These are phyloP conservation scores for Taiozyma sp. DNA, from an alignment of 1,139 yeast genomes.

Conservation along the genomic window DNA sequence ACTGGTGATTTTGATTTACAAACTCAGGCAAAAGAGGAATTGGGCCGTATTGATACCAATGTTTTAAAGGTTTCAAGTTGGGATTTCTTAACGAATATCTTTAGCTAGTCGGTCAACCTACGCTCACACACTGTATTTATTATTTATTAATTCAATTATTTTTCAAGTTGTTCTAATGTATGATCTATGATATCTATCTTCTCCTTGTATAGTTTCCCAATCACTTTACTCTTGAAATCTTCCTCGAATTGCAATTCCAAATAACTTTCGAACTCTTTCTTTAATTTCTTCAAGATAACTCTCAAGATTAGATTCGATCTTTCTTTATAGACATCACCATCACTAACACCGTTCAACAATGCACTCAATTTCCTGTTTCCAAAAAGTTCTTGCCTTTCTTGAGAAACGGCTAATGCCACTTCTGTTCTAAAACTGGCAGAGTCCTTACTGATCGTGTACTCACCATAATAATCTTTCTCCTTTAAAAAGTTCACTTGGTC, in stretches of 20 bases:
- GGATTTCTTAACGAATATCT: slow-evolving; percentile 3
- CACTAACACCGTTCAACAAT: slow-evolving; percentile 36
- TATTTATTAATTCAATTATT: not conserved
- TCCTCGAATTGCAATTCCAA: slow-evolving; percentile 16
- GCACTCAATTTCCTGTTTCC: slow-evolving; percentile 23
- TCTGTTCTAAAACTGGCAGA: slow-evolving; percentile 69
- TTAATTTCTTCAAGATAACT: slow-evolving; percentile 32
- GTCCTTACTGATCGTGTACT: slow-evolving; percentile 55
- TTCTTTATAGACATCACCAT: slow-evolving; percentile 37
- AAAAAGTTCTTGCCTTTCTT: slow-evolving; percentile 33
- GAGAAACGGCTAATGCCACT: slow-evolving; percentile 65
- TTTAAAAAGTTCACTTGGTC: slow-evolving; percentile 43
- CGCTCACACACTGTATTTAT: not conserved
- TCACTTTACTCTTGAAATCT: slow-evolving; percentile 9
- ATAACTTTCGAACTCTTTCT: slow-evolving; percentile 24
- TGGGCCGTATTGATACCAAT: slow-evolving; percentile 4
- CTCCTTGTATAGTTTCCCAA: slow-evolving; percentile 17
- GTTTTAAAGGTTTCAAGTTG: slow-evolving; percentile 2
- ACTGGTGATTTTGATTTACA: slow-evolving; percentile 11
- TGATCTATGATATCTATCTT: slow-evolving; percentile 18
- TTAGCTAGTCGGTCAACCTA: not conserved
- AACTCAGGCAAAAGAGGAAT: slow-evolving; percentile 8
- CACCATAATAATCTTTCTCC: slow-evolving; percentile 57
- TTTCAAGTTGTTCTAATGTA: slow-evolving; percentile 8
- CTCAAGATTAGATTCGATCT: slow-evolving; percentile 29